Evolutionary conservation across 768 basidiomycete genomes (phyloP), one percentile per base, ranked within the genome.

Genomic region (Mycena latifolia): DNA sequence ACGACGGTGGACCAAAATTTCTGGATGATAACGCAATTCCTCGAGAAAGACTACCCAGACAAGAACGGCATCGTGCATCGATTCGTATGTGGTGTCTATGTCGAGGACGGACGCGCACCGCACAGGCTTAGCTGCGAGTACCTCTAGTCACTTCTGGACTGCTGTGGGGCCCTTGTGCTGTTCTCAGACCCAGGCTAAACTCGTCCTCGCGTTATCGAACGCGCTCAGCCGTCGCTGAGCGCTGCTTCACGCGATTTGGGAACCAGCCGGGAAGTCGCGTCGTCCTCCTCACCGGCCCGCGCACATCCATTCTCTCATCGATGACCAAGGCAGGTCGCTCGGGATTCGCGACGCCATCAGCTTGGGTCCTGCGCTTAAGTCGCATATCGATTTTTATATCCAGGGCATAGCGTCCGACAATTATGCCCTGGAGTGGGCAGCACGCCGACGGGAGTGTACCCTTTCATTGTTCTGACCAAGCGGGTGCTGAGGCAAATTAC

Each of bases 251-350:
- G 37, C 78, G 77, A 43, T 69, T 80, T 20, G 73, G 71, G 0
- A n/a, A n/a, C n/a, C n/a, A n/a, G n/a, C n/a, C n/a, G n/a, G n/a
- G n/a, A n/a, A 52, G 55, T n/a, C 5, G 55, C 14, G 67, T 17
- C 3, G 37, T 51, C 35, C 50, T 60, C 3, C 61, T 85, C 43
- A 46, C 81, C 18, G 83, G 84, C 7, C 87, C 5, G 86, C 86
- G 39, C 84, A 80, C 65, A 81, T 86, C 51, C 86, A 86, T 62
- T 83, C 86, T 0, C 87, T 85, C 25, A 78, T 80, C 9, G 86
- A 86, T 3, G 87, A 86, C 1, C 85, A 86, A 56, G 86, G 86
- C 15, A 85, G 88, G 85, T 87, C 86, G 67, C 80, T 87, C 25
- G 85, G 86, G 11, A 74, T 88, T n/a, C 80, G 85, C 20, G 86